phyloP scores from a whole-genome alignment of 352 stramenopile species.

The Phytophthora citrophthora region DNA sequence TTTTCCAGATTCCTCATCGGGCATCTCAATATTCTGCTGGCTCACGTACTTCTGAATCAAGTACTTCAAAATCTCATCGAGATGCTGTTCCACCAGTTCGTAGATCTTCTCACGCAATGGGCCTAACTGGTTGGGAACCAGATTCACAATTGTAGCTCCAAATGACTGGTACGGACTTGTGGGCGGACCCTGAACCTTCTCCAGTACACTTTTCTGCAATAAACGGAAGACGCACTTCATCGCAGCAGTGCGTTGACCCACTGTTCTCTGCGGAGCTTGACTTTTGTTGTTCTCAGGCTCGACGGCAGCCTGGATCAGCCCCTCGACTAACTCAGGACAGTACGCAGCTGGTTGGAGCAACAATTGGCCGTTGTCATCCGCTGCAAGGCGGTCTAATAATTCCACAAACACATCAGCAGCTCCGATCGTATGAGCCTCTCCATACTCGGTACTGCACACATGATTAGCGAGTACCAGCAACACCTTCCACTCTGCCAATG shows the following conservation, averaged over 20 bases:
- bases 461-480: constrained; percentile 84
- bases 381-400: constrained; percentile 84
- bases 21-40: constrained; percentile 84
- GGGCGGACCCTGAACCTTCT: constrained; percentile 80
- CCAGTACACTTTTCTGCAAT: constrained; percentile 74
- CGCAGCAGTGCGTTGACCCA: constrained; percentile 78
- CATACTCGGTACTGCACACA: constrained; percentile 69
- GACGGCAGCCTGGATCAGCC: constrained; percentile 73
- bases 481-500: constrained; percentile 89
- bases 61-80: constrained; percentile 74
- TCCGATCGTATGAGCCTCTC: constrained; percentile 75
- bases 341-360: constrained; percentile 88
- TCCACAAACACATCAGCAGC: constrained; percentile 91
- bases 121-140: constrained; percentile 82
- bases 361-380: constrained; percentile 90
- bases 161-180: constrained; percentile 89
- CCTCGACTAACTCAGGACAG: constrained; percentile 83
- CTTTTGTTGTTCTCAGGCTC: constrained; percentile 38
- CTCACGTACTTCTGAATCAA: constrained; percentile 80
- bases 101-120: constrained; percentile 79
- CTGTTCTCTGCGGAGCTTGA: constrained; percentile 33
- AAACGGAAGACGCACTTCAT: constrained; percentile 85
- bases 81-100: constrained; percentile 62
- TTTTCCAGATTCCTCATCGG: constrained; percentile 59
- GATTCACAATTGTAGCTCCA: constrained; percentile 83